Conservation (phyloP, 2,329 filamentous ascomycete species). For the Lasiodiplodia theobromae region DNA sequence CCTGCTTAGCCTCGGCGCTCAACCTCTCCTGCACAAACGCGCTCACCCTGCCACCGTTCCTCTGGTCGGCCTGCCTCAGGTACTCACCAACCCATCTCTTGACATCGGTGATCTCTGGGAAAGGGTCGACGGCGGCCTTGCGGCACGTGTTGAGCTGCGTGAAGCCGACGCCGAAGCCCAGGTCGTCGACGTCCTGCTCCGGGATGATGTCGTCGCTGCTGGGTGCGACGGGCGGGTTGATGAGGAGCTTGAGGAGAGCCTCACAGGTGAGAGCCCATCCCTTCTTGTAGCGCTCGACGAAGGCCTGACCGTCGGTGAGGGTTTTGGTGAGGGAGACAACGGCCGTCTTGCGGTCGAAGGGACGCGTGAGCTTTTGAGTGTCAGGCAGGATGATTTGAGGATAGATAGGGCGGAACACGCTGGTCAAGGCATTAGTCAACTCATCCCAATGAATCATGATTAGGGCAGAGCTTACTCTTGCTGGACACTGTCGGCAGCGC, state of each 20-base stretch:
- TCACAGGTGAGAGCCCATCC: constrained; percentile 93
- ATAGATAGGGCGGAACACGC: constrained; percentile 85
- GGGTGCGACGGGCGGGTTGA: constrained; percentile 79
- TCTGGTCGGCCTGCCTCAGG: constrained; percentile 77
- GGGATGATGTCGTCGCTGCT: constrained; percentile 76
- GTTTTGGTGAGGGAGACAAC: constrained; percentile 95
- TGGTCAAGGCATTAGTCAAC: constrained; percentile 41
- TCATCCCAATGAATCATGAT: constrained; percentile 7
- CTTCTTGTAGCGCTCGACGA: constrained; percentile 68
- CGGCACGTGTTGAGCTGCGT: constrained; percentile 92
- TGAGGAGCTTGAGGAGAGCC: constrained; percentile 84
- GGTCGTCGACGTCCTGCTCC: constrained; percentile 92
- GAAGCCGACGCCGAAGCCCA: constrained; percentile 93
- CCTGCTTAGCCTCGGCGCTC: constrained; percentile 42
- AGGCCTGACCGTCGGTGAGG: constrained; percentile 82
- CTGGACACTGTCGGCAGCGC: constrained; percentile 82
- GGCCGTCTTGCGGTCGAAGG: constrained; percentile 89
- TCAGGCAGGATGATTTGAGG: constrained; percentile 84
- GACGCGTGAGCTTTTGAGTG: constrained; percentile 85
- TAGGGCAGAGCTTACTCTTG: constrained; percentile 56
- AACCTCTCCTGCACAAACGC: constrained; percentile 76
- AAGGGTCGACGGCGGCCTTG: constrained; percentile 76
- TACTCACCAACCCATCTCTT: constrained; percentile 84
- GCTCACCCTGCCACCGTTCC: constrained; percentile 74
- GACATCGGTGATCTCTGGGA: constrained; percentile 82